Evolutionary conservation across 805 yeast species (phyloP).

Genomic region (Starmerella sp.): DNA sequence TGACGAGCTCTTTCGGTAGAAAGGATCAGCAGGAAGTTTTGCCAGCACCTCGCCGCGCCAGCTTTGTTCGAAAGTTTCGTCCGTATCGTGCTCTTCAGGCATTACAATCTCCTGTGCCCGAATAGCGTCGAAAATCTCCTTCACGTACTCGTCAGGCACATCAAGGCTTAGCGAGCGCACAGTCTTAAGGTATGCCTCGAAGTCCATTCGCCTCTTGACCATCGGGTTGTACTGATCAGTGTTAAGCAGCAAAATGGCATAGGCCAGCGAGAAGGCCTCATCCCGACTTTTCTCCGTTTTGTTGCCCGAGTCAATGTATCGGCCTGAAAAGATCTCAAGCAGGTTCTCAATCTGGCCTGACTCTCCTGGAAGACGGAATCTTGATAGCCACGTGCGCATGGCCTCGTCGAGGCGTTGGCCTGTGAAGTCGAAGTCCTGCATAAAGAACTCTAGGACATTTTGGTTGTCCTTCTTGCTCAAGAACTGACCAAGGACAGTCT

Average conservation of each 20-base stretch:
- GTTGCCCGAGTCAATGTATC: conserved; percentile 45
- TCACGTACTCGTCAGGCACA: conserved; percentile 76
- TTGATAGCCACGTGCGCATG: conserved; percentile 62
- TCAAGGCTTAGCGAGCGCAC: conserved; percentile 72
- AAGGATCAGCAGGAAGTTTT: conserved; percentile 19
- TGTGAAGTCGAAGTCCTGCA: conserved; percentile 60
- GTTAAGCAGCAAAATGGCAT: conserved; percentile 85
- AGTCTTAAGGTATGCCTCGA: conserved; percentile 70
- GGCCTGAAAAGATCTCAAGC: conserved; percentile 72
- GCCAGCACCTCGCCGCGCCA: conserved; percentile 31
- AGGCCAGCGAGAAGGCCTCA: conserved; percentile 78
- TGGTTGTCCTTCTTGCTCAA: conserved; percentile 65
- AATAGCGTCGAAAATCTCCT: conserved; percentile 69
- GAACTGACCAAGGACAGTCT: conserved; percentile 75
- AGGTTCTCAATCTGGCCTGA: conserved; percentile 92
- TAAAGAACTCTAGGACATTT: conserved; percentile 50
- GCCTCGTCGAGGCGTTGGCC: conserved; percentile 88
- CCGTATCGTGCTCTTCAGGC: conserved; percentile 95
- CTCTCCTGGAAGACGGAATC: conserved; percentile 92
- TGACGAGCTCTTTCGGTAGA: conserved; percentile 10
- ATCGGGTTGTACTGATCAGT: conserved; percentile 91
- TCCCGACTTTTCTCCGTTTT: conserved; percentile 58
- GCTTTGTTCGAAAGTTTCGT: conserved; percentile 80
- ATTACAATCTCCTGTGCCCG: conserved; percentile 80
- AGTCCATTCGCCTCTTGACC: conserved; percentile 81